These are phyloP conservation scores for Nematocida sp. DNA, from an alignment of 371 early-diverging fungal genomes.

Conservation along the genomic window DNA sequence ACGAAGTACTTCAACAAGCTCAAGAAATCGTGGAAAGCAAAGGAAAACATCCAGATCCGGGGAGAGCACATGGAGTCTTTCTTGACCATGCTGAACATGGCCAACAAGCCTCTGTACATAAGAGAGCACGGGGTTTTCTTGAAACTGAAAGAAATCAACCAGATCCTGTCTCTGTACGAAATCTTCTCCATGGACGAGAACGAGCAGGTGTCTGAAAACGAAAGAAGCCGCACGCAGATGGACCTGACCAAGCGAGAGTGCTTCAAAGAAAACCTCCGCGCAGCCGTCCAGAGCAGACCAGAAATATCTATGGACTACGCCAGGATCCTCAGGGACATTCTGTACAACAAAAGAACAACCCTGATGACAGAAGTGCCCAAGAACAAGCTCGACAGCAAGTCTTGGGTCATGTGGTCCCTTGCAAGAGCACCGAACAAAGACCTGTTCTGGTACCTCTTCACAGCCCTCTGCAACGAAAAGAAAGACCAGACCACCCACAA, in stretches of 20 bases:
- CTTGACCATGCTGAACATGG: constrained; percentile 48
- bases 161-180: constrained; percentile 31
- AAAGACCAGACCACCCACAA: not conserved
- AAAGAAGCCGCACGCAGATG: not conserved
- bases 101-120: constrained; percentile 26
- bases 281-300: not conserved
- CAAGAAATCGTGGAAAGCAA: not conserved
- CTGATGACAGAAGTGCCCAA: constrained; percentile 18
- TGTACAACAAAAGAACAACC: not conserved
- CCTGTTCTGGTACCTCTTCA: constrained; percentile 37
- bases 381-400: not conserved
- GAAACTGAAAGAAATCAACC: not conserved
- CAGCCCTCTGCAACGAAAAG: constrained; percentile 34
- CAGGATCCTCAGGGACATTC: constrained; percentile 9
- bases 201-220: constrained; percentile 2
- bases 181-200: constrained; percentile 24
- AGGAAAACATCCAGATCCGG: constrained; percentile 10
- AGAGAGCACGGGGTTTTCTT: constrained; percentile 1
- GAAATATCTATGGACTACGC: not conserved
- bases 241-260: constrained; percentile 42
- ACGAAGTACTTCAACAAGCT: constrained; percentile 29
- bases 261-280: constrained; percentile 40
- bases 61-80: constrained; percentile 19
- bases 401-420: constrained; percentile 27
- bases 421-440: constrained; percentile 21